Evolutionary conservation across 306 rosid species (phyloP), one percentile per base, ranked within the genome.

Genomic region (Inga oerstediana): DNA sequence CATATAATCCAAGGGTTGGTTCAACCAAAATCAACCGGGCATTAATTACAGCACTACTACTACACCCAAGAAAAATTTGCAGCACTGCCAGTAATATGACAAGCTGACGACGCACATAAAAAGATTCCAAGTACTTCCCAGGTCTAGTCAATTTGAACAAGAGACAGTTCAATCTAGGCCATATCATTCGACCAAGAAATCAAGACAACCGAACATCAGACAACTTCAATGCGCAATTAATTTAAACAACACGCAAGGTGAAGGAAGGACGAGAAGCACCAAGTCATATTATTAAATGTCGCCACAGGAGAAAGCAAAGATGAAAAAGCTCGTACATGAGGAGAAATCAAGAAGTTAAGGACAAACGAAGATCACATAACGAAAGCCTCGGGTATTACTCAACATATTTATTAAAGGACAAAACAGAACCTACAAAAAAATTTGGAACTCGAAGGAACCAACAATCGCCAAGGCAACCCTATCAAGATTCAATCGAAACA

Each of bases 101-200:
- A 15, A 61, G 48, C 19, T 41, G 68, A 62, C 68, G 17, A 62
- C 11, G 10, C 68, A 27, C 37, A 10, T 59, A 13, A 37, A 44
- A 20, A 75, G 8, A 30, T 34, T 39, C 32, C 76, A 79, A 43
- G 61, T 78, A 5, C 67, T 44, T 59, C 41, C 6, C 64, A 37
- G 32, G 67, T 62, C 19, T 14, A 58, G 44, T n/a, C 43, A 59
- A 16, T 61, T 78, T 12, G 7, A 77, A 32, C 19, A 24, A 59
- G 46, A 52, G n/a, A n/a, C 87, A 58, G 45, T 76, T 81, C 77
- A 44, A 45, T 65, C 68, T 22, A 19, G 34, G 61, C 34, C 22
- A 45, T 20, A 66, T 41, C 48, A 43, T 14, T 45, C 51, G 68
- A 46, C 70, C 51, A 34, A 73, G 76, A 49, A 48, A 69, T 62